Evolutionary conservation across 2,329 filamentous ascomycete species (phyloP).

Genomic region (Chaetomium sp.): DNA sequence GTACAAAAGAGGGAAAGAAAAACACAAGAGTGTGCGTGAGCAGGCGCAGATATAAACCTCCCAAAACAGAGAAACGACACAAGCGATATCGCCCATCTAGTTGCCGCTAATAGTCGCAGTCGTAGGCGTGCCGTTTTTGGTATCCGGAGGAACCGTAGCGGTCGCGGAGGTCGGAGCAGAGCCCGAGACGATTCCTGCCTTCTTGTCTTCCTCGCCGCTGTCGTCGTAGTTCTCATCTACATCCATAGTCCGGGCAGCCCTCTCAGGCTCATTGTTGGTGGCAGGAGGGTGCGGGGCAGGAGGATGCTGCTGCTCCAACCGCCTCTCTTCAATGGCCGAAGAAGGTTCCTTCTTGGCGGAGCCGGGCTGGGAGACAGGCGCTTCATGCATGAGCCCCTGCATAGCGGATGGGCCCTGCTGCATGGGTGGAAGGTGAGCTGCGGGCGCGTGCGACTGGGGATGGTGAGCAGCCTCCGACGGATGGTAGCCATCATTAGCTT

Average conservation of each 20-base stretch:
- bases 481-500: constrained; percentile 73
- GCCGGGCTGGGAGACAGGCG: constrained; percentile 37
- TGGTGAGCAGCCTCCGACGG: constrained; percentile 91
- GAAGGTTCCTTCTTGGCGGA: constrained; percentile 47
- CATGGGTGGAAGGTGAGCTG: constrained; percentile 56
- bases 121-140: constrained; percentile 47
- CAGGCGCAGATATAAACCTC: not conserved
- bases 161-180: constrained; percentile 38
- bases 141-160: constrained; percentile 43
- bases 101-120: constrained; percentile 42
- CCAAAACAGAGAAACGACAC: not conserved
- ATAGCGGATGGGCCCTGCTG: constrained; percentile 53
- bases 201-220: constrained; percentile 79
- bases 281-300: constrained; percentile 38
- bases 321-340: constrained; percentile 47
- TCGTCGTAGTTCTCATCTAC: constrained; percentile 98
- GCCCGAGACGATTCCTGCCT: constrained; percentile 35
- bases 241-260: constrained; percentile 88
- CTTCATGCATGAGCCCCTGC: constrained; percentile 47
- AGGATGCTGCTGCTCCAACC: constrained; percentile 37
- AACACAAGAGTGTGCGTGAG: constrained; percentile 1
- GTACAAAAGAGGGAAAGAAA: too few species aligned
- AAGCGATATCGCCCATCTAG: constrained; percentile 3
- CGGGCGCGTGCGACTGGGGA: constrained; percentile 56
- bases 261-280: constrained; percentile 64